Evolutionary conservation across 108 stramenopile genomes (phyloP).

Genomic region (Fragilaria radians): DNA sequence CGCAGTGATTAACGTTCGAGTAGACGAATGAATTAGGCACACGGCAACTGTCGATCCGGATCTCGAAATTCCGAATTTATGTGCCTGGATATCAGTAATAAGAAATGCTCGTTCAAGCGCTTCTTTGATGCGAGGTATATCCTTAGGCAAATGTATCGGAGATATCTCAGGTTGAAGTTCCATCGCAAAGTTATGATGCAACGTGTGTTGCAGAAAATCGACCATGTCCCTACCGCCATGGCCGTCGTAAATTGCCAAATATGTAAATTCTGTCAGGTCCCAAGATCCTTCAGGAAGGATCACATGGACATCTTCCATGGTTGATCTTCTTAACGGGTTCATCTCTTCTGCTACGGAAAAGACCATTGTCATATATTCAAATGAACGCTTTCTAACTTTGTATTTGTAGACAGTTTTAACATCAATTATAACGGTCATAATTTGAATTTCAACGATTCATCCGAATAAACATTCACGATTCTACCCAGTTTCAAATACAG

Average conservation of each 20-base stretch:
- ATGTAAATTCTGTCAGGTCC: constrained; percentile 56
- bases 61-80: constrained; percentile 58
- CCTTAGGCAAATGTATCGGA: constrained; percentile 9
- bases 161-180: constrained; percentile 51
- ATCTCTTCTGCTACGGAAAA: constrained; percentile 66
- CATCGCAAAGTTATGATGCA: constrained; percentile 67
- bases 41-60: constrained; percentile 93
- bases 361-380: too few species aligned
- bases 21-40: constrained; percentile 61
- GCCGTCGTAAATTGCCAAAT: constrained; percentile 90
- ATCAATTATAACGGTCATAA: too few species aligned
- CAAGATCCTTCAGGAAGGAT: constrained; percentile 46
- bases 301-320: constrained; percentile 94
- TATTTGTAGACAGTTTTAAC: too few species aligned
- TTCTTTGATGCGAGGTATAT: constrained; percentile 22
- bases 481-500: too few species aligned
- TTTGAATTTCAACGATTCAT: too few species aligned
- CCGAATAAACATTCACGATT: too few species aligned
- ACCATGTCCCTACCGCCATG: constrained; percentile 91
- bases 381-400: too few species aligned
- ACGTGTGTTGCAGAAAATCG: constrained; percentile 82
- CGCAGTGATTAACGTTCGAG: constrained; percentile 67
- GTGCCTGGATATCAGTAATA: constrained; percentile 84
- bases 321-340: constrained; percentile 86
- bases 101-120: constrained; percentile 85